Base-by-base conservation (phyloP, 176 grass and related monocot genomes). In the Oryza officinalis region DNA sequence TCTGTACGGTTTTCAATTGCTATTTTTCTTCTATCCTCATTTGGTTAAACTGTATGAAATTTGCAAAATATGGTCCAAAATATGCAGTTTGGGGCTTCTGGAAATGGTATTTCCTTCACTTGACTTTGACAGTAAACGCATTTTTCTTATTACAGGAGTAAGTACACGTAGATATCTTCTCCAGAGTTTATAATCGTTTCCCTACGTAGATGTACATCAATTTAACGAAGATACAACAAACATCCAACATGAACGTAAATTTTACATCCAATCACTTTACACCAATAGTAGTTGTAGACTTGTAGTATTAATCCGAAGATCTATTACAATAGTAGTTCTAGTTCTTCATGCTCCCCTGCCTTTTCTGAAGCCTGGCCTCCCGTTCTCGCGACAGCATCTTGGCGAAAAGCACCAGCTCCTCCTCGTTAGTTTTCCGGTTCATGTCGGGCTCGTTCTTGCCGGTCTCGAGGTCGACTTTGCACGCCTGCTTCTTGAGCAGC, bases 401-500 rank as follows among this genome's bases (percentile, higher is more conserved):
- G 15, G 94, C 91, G 13, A 94, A 86, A 32, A 0, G 15, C 33
- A 0, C 1, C 0, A 94, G 86, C 44, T 75, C 90, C 14, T 97
- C 32, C 61, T 83, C 88, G 5, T 97, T 97, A 27, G 88, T 94
- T 20, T 77, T 77, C 10, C 60, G 76, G 0, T 26, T 57, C 0
- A 4, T 0, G 23, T 88, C 71, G 0, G 54, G 18, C 54, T 89
- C 83, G 10, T 54, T 90, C 25, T 13, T 67, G 11, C 92, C 90
- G 0, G 76, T 92, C 88, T 97, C 94, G 6, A 92, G 0, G 57
- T 94, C 72, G 25, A 97, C 85, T 76, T 69, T 88, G 43, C 87
- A 91, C 52, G 14, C 82, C 1, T 13, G 40, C 46, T 6, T 91
- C 72, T 86, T 84, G 0, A 92, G 73, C n/a, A 97, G 78, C 2